phyloP scores from a whole-genome alignment of 495 filamentous ascomycete genomes.

The Trichoderma gamsii region DNA sequence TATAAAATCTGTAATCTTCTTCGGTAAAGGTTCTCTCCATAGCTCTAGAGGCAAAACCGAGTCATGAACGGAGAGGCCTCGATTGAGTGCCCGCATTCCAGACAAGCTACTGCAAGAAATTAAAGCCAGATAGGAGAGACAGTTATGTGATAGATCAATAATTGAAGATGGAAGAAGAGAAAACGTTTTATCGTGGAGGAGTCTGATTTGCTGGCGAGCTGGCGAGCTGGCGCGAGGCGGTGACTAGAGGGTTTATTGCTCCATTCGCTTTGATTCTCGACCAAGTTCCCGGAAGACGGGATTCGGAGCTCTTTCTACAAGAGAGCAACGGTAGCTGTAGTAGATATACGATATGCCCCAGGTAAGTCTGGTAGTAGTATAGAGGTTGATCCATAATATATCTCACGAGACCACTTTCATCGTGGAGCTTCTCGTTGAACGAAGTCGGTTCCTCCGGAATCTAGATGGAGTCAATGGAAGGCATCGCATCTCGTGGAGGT shows the following conservation, averaged over 20 bases:
- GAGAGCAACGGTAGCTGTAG: too few relatives aligned
- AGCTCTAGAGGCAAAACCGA: not conserved
- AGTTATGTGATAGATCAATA: not conserved
- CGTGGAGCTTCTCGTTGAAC: not conserved
- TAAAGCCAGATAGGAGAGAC: not conserved
- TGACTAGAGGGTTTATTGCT: not conserved
- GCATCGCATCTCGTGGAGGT: not conserved
- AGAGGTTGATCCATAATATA: not conserved
- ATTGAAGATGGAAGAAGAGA: not conserved
- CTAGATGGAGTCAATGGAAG: not conserved
- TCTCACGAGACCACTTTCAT: not conserved
- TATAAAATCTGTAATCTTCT: not conserved
- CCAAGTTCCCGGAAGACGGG: not conserved
- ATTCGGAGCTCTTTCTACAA: not conserved
- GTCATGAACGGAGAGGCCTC: not conserved
- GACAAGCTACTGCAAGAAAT: slow-evolving; percentile 13
- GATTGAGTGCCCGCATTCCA: not conserved
- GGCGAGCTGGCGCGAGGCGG: not conserved
- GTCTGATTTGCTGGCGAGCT: slow-evolving; percentile 1
- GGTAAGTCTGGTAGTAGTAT: not conserved
- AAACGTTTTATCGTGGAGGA: not conserved
- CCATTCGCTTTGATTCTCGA: not conserved
- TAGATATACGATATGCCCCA: too few relatives aligned
- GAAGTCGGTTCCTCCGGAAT: not conserved
- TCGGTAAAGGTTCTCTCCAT: not conserved